Evolutionary conservation across 805 yeast genomes (phyloP), one percentile per base, ranked within the genome.

Genomic region (Saturnispora kantuleensis): DNA sequence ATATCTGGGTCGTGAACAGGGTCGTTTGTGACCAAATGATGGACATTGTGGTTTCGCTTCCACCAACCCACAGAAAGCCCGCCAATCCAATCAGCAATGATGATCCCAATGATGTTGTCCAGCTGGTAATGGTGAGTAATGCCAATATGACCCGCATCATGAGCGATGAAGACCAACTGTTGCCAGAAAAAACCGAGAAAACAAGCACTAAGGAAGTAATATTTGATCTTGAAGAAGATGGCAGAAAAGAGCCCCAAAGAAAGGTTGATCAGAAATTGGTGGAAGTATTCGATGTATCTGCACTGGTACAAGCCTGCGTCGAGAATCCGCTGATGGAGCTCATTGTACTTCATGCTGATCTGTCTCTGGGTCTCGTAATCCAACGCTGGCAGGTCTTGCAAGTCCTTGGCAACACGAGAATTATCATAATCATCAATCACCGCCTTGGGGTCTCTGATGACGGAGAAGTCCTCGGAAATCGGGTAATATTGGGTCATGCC

Each of bases 1-100:
- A 87, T 88, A 63, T 87, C 96, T 0, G 96, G 96, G 56, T 87
- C 96, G 58, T 88, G 95, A 2, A 83, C 82, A 0, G 96, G 96
- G 57, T 87, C 95, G 61, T 87, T 87, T n/a, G 96, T 84, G 44
- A 87, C 73, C 42, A 87, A 65, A 59, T 87, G 96, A 62, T 87
- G 96, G n/a, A 87, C 94, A 59, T 87, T 87, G 63, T 87, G 96
- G 62, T 84, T 87, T 42, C 89, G 70, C 55, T 87, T 88, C 96
- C 96, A 87, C 96, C 96, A 87, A 2, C 95, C 95, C 16, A 86
- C 58, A 38, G 95, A 84, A 35, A 87, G 68, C 0, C 96, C 96
- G n/a, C 96, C 96, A 42, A 79, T 63, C 68, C 72, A 87, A 50
- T 84, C 77, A 1, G 95, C 94, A 41, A 87, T 68, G 2, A 76